Evolutionary conservation across 2,329 filamentous ascomycete genomes (phyloP).

Genomic region (Akanthomyces muscarius): DNA sequence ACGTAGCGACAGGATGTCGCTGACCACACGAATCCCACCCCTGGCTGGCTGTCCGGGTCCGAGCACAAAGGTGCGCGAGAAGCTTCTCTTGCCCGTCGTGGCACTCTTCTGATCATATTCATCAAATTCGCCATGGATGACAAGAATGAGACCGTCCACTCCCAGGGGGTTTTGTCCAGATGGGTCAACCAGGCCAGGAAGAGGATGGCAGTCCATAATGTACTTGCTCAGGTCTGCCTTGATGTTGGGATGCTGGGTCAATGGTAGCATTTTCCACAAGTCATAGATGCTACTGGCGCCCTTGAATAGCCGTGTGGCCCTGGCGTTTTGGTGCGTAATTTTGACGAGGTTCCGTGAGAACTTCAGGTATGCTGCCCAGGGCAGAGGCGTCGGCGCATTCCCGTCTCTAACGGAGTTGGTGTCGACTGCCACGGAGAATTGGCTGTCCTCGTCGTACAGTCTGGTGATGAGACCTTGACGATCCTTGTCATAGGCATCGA

Average conservation of each 20-base stretch:
- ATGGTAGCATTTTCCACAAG: conserved; percentile 66
- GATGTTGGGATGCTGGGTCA: conserved; percentile 71
- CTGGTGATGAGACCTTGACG: conserved; percentile 57
- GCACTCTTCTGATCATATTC: conserved; percentile 59
- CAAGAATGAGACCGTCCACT: conserved; percentile 74
- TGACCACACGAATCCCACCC: conserved; percentile 68
- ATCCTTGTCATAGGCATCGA: conserved; percentile 69
- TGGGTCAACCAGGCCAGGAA: conserved; percentile 68
- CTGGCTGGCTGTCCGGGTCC: conserved; percentile 66
- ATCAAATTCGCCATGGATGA: conserved; percentile 79
- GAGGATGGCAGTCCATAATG: conserved; percentile 75
- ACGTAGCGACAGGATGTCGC: conserved; percentile 71
- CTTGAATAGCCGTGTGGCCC: conserved; percentile 61
- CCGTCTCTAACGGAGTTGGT: conserved; percentile 50
- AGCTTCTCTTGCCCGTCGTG: conserved; percentile 65
- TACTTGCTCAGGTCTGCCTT: conserved; percentile 65
- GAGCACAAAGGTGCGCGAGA: conserved; percentile 76
- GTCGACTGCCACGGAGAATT: conserved; percentile 73
- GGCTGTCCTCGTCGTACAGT: conserved; percentile 72
- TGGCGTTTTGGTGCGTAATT: conserved; percentile 56
- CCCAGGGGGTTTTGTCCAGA: conserved; percentile 59
- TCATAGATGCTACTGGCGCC: conserved; percentile 63
- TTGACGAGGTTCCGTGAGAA: conserved; percentile 73
- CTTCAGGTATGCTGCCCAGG: conserved; percentile 73
- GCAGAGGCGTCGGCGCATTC: conserved; percentile 40